Base-by-base conservation (phyloP, 768 basidiomycete genomes). In the Rhizopogon vulgaris region DNA sequence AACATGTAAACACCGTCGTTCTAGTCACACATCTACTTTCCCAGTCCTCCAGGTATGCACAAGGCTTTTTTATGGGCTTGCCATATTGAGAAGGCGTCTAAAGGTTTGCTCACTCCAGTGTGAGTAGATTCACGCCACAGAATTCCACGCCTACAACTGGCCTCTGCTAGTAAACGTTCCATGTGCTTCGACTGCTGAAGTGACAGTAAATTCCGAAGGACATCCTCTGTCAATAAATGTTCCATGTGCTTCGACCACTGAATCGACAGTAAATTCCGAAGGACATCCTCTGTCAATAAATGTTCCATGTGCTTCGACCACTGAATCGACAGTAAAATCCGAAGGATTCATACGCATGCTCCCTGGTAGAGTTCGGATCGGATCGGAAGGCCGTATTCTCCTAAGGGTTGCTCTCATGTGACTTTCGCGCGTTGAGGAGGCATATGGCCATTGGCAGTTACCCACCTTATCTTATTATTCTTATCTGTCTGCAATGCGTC, bases 401-500 rank as follows among this genome's bases (percentile, higher is more conserved):
- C 22, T 22, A 22, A 22, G 22, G 8, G n/a, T n/a, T 12, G 10
- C 39, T 41, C 45, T 24, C 43, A 22, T 32, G 30, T 45, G 43
- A 45, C 30, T 30, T 14, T 46, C 30, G 34, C 36, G 30, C 32
- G 43, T 18, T 17, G 8, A 22, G 12, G 38, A 18, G 22, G 43
- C 43, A 32, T 32, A 15, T 50, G 40, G 30, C 11, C 12, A 24
- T 11, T 34, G 27, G 6, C 41, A 17, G 22, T 17, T 15, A n/a
- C 9, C 18, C 25, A 36, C 17, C 45, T 38, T 54, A 41, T 46
- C 52, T 41, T 48, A 15, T 41, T 34, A 25, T 49, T 48, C 17
- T 41, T 34, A 34, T 49, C 27, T 30, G 39, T 53, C 34, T 38
- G 7, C 32, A 39, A 52, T 57, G 55, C 48, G 14, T 32, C 41